phyloP scores from a whole-genome alignment of 2,329 filamentous ascomycete species.

The Pyricularia pennisetigena region DNA sequence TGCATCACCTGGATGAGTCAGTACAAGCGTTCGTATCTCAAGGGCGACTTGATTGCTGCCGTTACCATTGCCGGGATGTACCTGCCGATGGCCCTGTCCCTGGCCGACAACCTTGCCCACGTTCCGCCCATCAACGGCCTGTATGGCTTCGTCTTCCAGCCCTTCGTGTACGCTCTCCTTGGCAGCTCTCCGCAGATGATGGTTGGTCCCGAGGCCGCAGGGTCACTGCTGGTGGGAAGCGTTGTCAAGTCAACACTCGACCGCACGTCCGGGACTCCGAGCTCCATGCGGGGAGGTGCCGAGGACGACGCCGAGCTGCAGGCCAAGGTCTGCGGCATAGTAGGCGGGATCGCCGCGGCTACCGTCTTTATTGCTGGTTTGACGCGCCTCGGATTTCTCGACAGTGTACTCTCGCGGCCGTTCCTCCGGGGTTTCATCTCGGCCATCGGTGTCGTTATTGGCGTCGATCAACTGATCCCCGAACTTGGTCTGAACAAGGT shows the following conservation, averaged over 20 bases:
- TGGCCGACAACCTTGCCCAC: slow-evolving; percentile 85
- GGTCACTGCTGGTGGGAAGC: slow-evolving; percentile 79
- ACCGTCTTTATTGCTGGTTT: slow-evolving; percentile 84
- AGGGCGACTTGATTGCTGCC: slow-evolving; percentile 79
- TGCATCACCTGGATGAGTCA: slow-evolving; percentile 84
- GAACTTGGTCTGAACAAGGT: slow-evolving; percentile 68
- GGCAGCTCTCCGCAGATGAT: slow-evolving; percentile 91
- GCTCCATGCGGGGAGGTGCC: slow-evolving; percentile 43
- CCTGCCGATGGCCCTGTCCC: slow-evolving; percentile 90
- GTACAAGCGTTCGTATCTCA: slow-evolving; percentile 72
- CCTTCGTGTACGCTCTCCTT: slow-evolving; percentile 80
- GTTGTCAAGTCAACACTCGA: slow-evolving; percentile 73
- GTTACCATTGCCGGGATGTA: slow-evolving; percentile 98
- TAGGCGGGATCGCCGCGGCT: slow-evolving; percentile 77
- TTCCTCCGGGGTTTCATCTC: slow-evolving; percentile 95
- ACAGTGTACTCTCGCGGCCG: slow-evolving; percentile 86
- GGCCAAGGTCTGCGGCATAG: slow-evolving; percentile 76
- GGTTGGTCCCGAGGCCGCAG: slow-evolving; percentile 89
- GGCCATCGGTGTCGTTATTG: slow-evolving; percentile 91
- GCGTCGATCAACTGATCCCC: slow-evolving; percentile 88
- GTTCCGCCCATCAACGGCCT: slow-evolving; percentile 88
- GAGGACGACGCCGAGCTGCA: slow-evolving; percentile 59
- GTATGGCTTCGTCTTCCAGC: slow-evolving; percentile 89
- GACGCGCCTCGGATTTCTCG: slow-evolving; percentile 79
- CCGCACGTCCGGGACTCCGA: slow-evolving; percentile 11